Conservation (phyloP, 257 asterid species). For the Datura wrightii region DNA sequence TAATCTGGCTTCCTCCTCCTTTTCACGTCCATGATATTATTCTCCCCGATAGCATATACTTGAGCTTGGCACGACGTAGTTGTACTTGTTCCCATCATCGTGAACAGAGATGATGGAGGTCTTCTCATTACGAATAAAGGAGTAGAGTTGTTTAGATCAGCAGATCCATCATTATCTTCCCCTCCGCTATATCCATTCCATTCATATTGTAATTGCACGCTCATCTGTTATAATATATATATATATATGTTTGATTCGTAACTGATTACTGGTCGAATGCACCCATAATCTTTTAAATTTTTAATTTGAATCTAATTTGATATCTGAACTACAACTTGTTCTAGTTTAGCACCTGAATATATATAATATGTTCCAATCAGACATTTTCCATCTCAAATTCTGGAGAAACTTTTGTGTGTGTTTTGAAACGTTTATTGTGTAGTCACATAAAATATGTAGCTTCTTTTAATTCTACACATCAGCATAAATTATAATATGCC, state of each 20-base stretch:
- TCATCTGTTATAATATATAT: not conserved
- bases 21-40: not conserved
- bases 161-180: not conserved
- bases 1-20: constrained; percentile 29
- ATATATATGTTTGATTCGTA: not conserved
- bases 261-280: not conserved
- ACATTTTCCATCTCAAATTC: not conserved
- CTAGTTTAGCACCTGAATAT: not conserved
- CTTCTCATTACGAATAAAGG: constrained; percentile 45
- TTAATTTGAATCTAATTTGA: too few relatives aligned
- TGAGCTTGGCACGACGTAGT: constrained; percentile 41
- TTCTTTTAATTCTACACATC: not conserved
- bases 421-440: not conserved
- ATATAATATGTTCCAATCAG: not conserved
- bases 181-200: constrained; percentile 51
- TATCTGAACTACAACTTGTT: not conserved
- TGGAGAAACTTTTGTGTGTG: not conserved
- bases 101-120: constrained; percentile 34
- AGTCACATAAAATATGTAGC: not conserved
- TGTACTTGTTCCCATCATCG: not conserved
- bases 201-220: constrained; percentile 40
- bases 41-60: constrained; percentile 32
- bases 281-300: not conserved
- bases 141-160: not conserved
- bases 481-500: not conserved